A percentile compares a stretch with the other conserved stretches of the same genome.
Conservation (phyloP, 1,139 yeast genomes). For the Pichia sp. region DNA sequence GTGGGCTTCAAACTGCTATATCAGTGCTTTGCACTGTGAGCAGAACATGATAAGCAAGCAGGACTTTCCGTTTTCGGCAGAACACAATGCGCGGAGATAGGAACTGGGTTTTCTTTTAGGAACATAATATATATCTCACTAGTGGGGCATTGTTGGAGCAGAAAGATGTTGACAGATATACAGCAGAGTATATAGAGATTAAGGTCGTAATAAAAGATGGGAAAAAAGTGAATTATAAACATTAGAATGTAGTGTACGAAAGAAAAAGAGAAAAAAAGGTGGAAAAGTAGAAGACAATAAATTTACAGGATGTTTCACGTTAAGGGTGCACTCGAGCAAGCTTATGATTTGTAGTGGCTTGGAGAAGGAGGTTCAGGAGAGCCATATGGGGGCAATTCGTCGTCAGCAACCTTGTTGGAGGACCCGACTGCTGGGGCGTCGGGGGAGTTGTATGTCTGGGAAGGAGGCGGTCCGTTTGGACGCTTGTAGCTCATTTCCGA, state of each 20-base stretch:
- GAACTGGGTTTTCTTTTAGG: no score
- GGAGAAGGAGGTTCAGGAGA: constrained; percentile 8
- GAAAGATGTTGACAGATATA: no score
- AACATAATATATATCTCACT: no score
- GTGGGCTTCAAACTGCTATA: neutral
- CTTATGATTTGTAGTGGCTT: constrained; percentile 3
- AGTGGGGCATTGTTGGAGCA: no score
- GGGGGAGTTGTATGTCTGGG: constrained; percentile 6
- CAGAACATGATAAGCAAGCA: neutral
- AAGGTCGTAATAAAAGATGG: no score
- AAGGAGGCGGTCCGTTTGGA: constrained; percentile 17
- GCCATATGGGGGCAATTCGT: constrained; percentile 11
- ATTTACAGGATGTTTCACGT: neutral
- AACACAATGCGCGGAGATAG: neutral
- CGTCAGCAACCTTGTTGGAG: neutral
- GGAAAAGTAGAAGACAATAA: neutral
- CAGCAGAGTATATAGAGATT: no score
- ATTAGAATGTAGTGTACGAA: neutral
- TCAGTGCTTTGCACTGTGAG: neutral
- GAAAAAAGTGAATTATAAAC: neutral
- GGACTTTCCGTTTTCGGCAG: neutral
- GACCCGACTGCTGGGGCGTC: neutral
- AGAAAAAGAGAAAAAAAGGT: neutral
- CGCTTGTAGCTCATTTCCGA: constrained; percentile 13
- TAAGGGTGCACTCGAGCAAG: no score